Percentiles rank a stretch among this genome's conserved stretches.
Conservation (phyloP, 148 eudicot species). For the Heliosperma pusillum region DNA sequence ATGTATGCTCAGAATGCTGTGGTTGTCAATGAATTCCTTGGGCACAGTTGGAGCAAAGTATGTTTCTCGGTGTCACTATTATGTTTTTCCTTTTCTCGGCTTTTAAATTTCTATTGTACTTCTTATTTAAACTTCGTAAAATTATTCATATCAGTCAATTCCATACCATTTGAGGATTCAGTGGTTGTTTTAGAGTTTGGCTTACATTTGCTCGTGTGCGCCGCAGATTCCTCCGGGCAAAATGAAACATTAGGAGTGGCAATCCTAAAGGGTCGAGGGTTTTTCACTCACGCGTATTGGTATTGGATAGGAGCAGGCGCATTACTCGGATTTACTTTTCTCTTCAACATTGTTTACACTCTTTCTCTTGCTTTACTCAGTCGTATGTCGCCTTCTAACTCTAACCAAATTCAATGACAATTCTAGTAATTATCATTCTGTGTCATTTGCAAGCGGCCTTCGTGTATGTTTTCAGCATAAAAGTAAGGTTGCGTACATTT, state of each 20-base stretch:
- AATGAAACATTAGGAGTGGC: conserved; percentile 36
- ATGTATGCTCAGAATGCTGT: conserved; percentile 71
- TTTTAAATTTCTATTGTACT: no score
- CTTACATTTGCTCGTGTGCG: conserved; percentile 1
- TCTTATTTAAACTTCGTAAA: background rate
- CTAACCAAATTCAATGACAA: background rate
- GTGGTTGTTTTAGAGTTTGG: background rate
- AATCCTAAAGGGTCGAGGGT: conserved; percentile 32
- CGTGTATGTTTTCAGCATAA: no score
- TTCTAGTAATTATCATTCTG: no score
- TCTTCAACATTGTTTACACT: conserved; percentile 42
- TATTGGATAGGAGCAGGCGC: conserved; percentile 69
- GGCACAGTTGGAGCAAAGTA: conserved; percentile 61
- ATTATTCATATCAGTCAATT: background rate
- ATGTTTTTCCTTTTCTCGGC: no score
- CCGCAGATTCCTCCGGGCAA: conserved; percentile 28
- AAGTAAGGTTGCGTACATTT: no score
- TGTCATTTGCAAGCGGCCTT: no score
- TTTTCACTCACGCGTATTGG: conserved; percentile 43
- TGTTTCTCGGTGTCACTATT: conserved; percentile 8
- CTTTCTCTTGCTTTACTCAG: conserved; percentile 44
- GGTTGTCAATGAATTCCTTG: conserved; percentile 64
- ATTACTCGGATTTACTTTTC: conserved; percentile 37
- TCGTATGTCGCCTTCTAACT: conserved; percentile 34
- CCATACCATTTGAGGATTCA: background rate